phyloP scores from a whole-genome alignment of 2,329 filamentous ascomycete species.

The Diaporthe australafricana region DNA sequence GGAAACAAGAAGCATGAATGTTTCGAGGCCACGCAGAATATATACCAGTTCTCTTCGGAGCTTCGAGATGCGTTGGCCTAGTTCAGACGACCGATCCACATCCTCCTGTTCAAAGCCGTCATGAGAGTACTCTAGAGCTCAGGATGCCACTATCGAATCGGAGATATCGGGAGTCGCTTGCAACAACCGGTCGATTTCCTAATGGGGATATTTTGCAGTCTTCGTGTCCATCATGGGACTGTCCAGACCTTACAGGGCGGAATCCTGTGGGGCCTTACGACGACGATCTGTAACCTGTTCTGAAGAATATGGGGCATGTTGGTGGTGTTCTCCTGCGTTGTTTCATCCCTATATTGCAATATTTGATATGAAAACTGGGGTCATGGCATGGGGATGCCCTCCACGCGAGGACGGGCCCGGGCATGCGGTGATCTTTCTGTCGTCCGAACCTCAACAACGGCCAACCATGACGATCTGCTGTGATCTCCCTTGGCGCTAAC shows the following conservation, averaged over 20 bases:
- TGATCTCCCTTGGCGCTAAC: constrained; percentile 20
- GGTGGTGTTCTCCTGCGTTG: constrained; percentile 8
- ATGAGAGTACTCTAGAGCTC: neutral
- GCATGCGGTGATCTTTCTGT: constrained; percentile 12
- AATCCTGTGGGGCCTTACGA: neutral
- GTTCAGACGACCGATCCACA: neutral
- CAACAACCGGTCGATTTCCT: neutral
- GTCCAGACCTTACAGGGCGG: constrained; percentile 21
- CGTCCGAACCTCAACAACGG: constrained; percentile 26
- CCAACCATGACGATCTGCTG: constrained; percentile 19
- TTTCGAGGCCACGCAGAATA: neutral
- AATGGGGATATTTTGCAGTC: neutral
- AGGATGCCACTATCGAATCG: neutral
- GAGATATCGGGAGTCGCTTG: constrained; percentile 11
- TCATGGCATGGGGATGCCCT: constrained; percentile 1
- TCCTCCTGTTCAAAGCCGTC: neutral
- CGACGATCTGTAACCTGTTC: constrained; percentile 7
- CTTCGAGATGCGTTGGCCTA: neutral
- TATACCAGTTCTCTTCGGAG: neutral
- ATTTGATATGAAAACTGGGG: constrained; percentile 25
- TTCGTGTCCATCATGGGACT: neutral
- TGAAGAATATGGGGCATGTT: constrained; percentile 1
- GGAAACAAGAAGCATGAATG: neutral
- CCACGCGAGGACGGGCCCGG: neutral
- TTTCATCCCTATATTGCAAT: constrained; percentile 20